Conservation (phyloP, 176 grass and related monocot species). For the Eragrostis curvula region DNA sequence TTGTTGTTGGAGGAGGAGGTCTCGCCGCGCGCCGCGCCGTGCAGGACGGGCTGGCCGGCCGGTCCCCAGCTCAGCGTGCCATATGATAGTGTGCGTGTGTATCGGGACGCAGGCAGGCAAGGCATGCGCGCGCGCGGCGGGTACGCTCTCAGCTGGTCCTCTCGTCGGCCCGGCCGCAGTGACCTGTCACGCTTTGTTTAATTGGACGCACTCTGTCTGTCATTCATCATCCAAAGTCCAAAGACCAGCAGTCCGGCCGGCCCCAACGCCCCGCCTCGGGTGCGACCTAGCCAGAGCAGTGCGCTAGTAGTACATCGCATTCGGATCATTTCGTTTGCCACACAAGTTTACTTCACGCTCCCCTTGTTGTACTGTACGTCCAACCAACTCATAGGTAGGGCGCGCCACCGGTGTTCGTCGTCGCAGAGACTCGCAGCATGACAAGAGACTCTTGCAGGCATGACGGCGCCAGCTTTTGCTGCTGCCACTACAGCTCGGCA, state of each 20-base stretch:
- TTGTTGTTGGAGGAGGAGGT: background rate
- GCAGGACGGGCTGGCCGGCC: background rate
- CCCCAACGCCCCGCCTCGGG: background rate
- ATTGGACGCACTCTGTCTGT: conserved; percentile 12
- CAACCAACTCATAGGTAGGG: background rate
- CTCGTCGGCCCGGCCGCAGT: conserved; percentile 1
- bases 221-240: background rate
- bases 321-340: background rate
- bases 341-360: background rate
- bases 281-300: background rate
- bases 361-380: background rate
- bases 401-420: background rate
- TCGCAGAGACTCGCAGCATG: background rate
- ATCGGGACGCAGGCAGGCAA: conserved; percentile 19
- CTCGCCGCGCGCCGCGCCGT: background rate
- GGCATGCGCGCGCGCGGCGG: background rate
- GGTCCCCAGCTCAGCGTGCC: background rate
- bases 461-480: conserved; percentile 31
- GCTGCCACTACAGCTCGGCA: background rate
- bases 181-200: conserved; percentile 38
- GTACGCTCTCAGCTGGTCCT: conserved; percentile 26
- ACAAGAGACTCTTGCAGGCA: background rate
- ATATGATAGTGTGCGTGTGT: background rate
- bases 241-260: background rate
- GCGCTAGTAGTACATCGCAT: background rate